These are phyloP conservation scores for Trametes punicea DNA, from an alignment of 768 basidiomycete species.

Conservation along the genomic window DNA sequence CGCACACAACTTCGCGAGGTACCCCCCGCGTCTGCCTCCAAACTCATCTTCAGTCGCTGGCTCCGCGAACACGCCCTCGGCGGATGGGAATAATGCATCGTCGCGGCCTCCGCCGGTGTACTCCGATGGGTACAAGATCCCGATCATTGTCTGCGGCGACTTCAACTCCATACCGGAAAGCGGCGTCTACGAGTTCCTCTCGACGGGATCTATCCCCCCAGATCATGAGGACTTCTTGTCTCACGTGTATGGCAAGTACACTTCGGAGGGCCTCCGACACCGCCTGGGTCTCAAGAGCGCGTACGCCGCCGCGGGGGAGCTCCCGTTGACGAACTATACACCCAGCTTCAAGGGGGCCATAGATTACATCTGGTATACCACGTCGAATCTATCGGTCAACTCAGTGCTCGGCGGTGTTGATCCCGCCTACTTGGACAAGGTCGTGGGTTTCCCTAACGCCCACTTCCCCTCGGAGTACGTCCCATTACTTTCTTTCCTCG, in stretches of 20 bases:
- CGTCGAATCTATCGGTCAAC: conserved; percentile 67
- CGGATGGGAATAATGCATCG: conserved; percentile 29
- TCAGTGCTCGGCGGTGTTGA: conserved; percentile 90
- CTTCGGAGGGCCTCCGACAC: conserved; percentile 83
- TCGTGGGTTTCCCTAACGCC: conserved; percentile 94
- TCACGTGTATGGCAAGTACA: conserved; percentile 89
- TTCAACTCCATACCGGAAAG: conserved; percentile 87
- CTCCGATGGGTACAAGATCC: conserved; percentile 84
- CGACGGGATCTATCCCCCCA: conserved; percentile 61
- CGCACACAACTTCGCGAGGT: conserved; percentile 75
- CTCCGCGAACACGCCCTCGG: conserved; percentile 30
- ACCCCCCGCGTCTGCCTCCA: conserved; percentile 64
- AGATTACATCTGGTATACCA: conserved; percentile 94
- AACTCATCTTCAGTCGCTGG: conserved; percentile 29
- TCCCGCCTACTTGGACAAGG: conserved; percentile 76
- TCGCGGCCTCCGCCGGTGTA: conserved; percentile 64
- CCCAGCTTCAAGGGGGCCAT: conserved; percentile 84
- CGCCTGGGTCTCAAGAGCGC: conserved; percentile 80
- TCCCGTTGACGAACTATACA: conserved; percentile 85
- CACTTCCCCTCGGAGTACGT: conserved; percentile 97
- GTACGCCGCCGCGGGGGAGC: conserved; percentile 59
- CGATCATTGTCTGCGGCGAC: conserved; percentile 89
- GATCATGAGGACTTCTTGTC: conserved; percentile 91
- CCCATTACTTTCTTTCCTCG: conserved; percentile 9
- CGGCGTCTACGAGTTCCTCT: conserved; percentile 89